These are phyloP conservation scores for Coniophora puteana DNA, from an alignment of 1,284 basidiomycete species.

Conservation along the genomic window DNA sequence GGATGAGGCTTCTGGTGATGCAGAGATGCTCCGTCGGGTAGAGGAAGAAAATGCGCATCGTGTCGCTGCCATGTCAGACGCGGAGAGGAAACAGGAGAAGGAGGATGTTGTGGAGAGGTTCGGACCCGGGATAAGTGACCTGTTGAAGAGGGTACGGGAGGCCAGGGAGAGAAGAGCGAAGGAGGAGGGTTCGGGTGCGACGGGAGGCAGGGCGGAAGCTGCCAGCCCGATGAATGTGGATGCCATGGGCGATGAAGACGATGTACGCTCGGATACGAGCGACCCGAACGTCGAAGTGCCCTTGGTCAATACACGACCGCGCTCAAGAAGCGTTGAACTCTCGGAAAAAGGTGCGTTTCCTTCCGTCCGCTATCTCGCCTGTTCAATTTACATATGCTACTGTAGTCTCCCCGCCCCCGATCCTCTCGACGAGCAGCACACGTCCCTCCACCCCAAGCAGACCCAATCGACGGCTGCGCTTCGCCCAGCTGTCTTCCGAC, in stretches of 20 bases:
- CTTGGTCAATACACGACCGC: not conserved
- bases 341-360: conserved; percentile 16
- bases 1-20: conserved; percentile 12
- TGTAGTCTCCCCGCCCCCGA: conserved; percentile 23
- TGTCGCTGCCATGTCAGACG: conserved; percentile 40
- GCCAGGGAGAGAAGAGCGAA: conserved; percentile 28
- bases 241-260: not conserved
- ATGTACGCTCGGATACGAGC: not conserved
- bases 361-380: not conserved
- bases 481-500: conserved; percentile 46
- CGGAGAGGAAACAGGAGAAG: conserved; percentile 41
- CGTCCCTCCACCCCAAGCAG: conserved; percentile 35
- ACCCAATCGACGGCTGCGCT: conserved; percentile 44
- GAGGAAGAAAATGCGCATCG: conserved; percentile 38
- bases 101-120: conserved; percentile 51
- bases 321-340: conserved; percentile 28
- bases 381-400: conserved; percentile 13
- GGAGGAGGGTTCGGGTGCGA: not conserved
- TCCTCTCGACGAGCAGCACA: conserved; percentile 25
- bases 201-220: not conserved
- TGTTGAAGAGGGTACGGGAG: conserved; percentile 41
- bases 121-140: conserved; percentile 44
- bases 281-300: not conserved
- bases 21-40: conserved; percentile 26
- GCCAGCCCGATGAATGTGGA: not conserved